phyloP scores from a whole-genome alignment of 163 green algal species.

The Scenedesmus sp. region DNA sequence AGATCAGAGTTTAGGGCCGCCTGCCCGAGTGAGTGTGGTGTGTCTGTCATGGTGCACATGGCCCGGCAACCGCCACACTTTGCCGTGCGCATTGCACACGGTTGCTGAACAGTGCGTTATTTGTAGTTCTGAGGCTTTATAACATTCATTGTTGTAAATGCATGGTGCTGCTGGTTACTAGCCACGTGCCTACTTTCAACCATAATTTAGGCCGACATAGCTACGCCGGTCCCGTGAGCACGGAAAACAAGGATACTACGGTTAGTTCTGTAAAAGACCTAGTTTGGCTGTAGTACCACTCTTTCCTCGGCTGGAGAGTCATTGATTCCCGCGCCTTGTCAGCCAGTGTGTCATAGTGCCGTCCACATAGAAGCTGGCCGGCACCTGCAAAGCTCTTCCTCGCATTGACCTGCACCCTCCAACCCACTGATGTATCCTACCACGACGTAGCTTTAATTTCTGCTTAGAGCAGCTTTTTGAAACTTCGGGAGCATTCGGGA shows the following conservation, averaged over 20 bases:
- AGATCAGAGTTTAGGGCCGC: background rate
- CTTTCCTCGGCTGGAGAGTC: background rate
- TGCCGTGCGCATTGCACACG: background rate
- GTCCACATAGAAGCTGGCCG: background rate
- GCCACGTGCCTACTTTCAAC: background rate
- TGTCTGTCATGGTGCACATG: background rate
- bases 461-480: background rate
- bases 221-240: background rate
- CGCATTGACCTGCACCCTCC: background rate
- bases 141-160: background rate
- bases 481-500: conserved; percentile 2
- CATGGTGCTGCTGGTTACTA: background rate
- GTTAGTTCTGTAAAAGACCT: background rate
- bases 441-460: background rate
- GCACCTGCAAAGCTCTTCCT: background rate
- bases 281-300: background rate
- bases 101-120: background rate
- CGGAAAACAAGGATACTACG: background rate
- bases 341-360: background rate
- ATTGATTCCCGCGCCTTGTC: background rate
- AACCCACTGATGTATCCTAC: background rate
- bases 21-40: background rate
- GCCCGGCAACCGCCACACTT: background rate
- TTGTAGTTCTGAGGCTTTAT: background rate
- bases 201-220: background rate